Percentiles rank a stretch among this genome's conserved stretches.
Evolutionary conservation across 2,329 filamentous ascomycete species (phyloP).

Genomic region (Bipolaris bicolor): DNA sequence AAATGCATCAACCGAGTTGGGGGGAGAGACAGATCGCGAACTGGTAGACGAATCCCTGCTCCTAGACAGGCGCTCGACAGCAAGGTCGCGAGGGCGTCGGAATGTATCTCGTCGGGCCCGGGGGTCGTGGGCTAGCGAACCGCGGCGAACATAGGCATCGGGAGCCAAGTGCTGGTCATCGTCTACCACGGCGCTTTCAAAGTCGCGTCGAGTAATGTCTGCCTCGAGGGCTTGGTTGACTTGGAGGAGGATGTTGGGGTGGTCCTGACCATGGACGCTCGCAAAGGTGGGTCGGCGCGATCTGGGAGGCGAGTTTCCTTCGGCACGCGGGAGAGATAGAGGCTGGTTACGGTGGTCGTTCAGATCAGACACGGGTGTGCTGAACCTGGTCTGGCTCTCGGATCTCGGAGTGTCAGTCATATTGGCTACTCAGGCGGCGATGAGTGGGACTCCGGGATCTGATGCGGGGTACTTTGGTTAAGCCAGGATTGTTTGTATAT

Average conservation of each 20-base stretch:
- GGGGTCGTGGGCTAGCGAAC: constrained; percentile 51
- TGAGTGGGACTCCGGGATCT: constrained; percentile 31
- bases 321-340: constrained; percentile 64
- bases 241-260: constrained; percentile 53
- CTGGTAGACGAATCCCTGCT: constrained; percentile 59
- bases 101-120: constrained; percentile 53
- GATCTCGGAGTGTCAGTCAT: constrained; percentile 67
- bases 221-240: constrained; percentile 55
- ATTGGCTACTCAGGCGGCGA: constrained; percentile 43
- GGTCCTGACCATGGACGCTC: constrained; percentile 60
- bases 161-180: constrained; percentile 63
- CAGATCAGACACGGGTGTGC: constrained; percentile 77
- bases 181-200: constrained; percentile 83
- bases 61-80: constrained; percentile 42
- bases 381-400: constrained; percentile 71
- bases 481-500: constrained; percentile 14
- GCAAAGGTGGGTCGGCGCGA: constrained; percentile 75
- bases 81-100: constrained; percentile 48
- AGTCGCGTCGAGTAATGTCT: constrained; percentile 69
- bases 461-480: constrained; percentile 12
- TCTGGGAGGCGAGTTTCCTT: constrained; percentile 58
- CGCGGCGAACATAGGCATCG: constrained; percentile 56
- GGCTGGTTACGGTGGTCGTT: constrained; percentile 83
- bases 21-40: constrained; percentile 79
- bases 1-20: constrained; percentile 97